Conservation (phyloP, 140 eudicot species). For the Stevia rebaudiana region DNA sequence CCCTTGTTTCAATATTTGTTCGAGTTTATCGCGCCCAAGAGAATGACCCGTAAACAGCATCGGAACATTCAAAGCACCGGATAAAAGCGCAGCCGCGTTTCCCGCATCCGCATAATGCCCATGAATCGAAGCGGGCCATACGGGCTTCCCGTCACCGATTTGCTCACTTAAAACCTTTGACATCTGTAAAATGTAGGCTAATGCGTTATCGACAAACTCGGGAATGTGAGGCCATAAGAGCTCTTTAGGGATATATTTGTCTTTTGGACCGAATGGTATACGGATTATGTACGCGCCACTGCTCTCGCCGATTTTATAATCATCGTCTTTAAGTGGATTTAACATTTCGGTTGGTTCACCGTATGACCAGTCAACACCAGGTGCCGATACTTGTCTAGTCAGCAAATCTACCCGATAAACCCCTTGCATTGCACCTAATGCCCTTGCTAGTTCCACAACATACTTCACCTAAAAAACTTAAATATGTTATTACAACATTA, state of each 20-base stretch:
- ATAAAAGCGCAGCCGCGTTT: constrained; percentile 73
- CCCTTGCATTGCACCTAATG: constrained; percentile 81
- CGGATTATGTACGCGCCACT: constrained; percentile 85
- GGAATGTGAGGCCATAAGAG: constrained; percentile 86
- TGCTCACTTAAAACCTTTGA: constrained; percentile 80
- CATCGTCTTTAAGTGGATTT: constrained; percentile 37
- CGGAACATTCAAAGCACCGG: constrained; percentile 86
- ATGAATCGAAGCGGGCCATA: constrained; percentile 86
- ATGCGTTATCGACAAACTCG: constrained; percentile 86
- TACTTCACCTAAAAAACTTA: constrained; percentile 60
- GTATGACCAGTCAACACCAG: constrained; percentile 79
- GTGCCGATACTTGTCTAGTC: constrained; percentile 78
- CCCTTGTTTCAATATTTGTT: constrained; percentile 79
- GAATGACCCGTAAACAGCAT: constrained; percentile 94
- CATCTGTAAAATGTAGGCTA: constrained; percentile 66
- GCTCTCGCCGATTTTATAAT: constrained; percentile 58
- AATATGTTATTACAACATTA: background rate
- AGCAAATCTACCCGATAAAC: constrained; percentile 85
- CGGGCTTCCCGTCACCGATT: constrained; percentile 63
- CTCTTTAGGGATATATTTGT: constrained; percentile 75
- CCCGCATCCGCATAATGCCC: constrained; percentile 97
- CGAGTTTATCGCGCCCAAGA: constrained; percentile 86
- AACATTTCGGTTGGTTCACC: constrained; percentile 87
- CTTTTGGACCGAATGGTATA: constrained; percentile 86
- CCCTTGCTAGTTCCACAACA: constrained; percentile 85